Base-by-base conservation (phyloP, 2,329 filamentous ascomycete genomes). In the Coniochaeta pulveracea region DNA sequence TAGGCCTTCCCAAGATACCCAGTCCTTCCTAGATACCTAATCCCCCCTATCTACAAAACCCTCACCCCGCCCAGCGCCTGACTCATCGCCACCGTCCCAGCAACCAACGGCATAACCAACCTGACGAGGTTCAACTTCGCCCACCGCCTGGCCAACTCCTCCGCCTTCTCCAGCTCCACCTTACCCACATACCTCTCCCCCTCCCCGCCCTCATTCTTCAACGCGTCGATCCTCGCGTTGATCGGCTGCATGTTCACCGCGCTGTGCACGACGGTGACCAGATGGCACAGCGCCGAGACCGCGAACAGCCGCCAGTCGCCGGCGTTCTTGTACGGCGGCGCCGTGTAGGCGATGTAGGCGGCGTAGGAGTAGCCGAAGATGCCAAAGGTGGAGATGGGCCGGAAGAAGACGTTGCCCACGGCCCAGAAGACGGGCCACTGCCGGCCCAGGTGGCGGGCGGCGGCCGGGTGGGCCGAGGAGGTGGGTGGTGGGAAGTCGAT, bases 361-460 rank as follows among this genome's bases (percentile, higher is more conserved):
- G 59, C 51, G 41, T 60, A 66, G 4, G 51, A 57, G 41, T 68
- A 68, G 19, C 63, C 63, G 10, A 66, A 43, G 38, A 65, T 58
- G 14, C 63, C 61, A 3, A 67, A 47, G 2, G 60, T 61, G 36
- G 56, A 61, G 37, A 68, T 66, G n/a, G 64, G 63, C 2, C 64
- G 57, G 50, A 69, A 66, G 51, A 68, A 65, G 19, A 54, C 48
- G 47, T 66, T 68, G 37, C 64, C 63, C 8, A 65, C 57, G n/a
- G 49, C 50, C 63, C 63, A 67, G 51, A 63, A 65, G 18, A 61
- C 50, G 12, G 61, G 60, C 64, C 64, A 68, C 49, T 67, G 62
- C 9, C 54, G 52, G 18, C 61, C 63, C 4, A 69, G 58, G 21
- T 63, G 55, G 17, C 51, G 54, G 12, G 61, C 60, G 39, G 61